Evolutionary conservation across 176 grass and related monocot species (phyloP).

Genomic region (Hordeum vulgare): MorexV3_pseudomolecules_assembly NC_058523.1:559202755-559203254

Average conservation of each 20-base stretch:
- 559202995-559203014: too few relatives aligned
- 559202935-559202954: neutral
- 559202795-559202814: neutral
- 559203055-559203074: neutral
- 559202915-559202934: too few relatives aligned
- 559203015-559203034: neutral
- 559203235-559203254: neutral
- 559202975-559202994: neutral
- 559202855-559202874: too few relatives aligned
- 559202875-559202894: too few relatives aligned
- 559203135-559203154: neutral
- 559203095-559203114: too few relatives aligned
- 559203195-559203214: too few relatives aligned
- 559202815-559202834: neutral
- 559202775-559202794: neutral
- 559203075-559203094: neutral
- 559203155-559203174: slow-evolving; percentile 2
- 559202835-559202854: too few relatives aligned
- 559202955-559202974: neutral
- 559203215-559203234: neutral
- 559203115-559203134: too few relatives aligned
- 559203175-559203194: neutral
- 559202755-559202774: neutral
- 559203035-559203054: neutral
- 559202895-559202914: too few relatives aligned